A percentile compares a stretch with the other conserved stretches of the same genome.
These are phyloP conservation scores for Bondarzewia mesenterica DNA, from an alignment of 1,284 basidiomycete genomes.

Conservation along the genomic window DNA sequence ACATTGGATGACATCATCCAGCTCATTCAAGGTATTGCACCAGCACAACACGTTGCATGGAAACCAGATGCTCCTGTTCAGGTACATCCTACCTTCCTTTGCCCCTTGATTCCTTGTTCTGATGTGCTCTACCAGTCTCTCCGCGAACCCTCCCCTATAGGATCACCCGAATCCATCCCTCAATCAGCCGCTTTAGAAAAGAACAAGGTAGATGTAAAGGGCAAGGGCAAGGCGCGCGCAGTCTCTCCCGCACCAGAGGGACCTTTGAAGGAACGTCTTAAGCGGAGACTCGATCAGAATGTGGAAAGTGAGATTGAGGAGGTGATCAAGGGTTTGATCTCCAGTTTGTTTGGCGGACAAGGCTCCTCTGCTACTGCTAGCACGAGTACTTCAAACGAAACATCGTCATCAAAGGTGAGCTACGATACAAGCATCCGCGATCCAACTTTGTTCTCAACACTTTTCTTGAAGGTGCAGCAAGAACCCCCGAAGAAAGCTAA, in stretches of 20 bases:
- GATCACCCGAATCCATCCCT: background rate
- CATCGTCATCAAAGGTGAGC: background rate
- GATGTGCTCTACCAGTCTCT: background rate
- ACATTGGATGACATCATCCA: background rate
- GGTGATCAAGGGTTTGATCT: background rate
- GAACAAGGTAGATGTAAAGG: background rate
- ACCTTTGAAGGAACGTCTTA: background rate
- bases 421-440: background rate
- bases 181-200: background rate
- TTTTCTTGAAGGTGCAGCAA: background rate
- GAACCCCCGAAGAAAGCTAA: too few species aligned
- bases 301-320: background rate
- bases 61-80: too few species aligned
- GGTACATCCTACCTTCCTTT: too few species aligned
- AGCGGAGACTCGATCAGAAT: background rate
- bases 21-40: background rate
- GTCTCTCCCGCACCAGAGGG: background rate
- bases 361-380: background rate
- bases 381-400: background rate
- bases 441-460: too few species aligned
- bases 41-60: background rate
- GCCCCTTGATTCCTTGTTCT: background rate
- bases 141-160: background rate
- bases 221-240: background rate
- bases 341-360: background rate